A percentile compares a stretch with the other conserved stretches of the same genome.
These are phyloP conservation scores for Blastobotrys illinoisensis DNA, from an alignment of 1,139 yeast genomes.

Conservation along the genomic window DNA sequence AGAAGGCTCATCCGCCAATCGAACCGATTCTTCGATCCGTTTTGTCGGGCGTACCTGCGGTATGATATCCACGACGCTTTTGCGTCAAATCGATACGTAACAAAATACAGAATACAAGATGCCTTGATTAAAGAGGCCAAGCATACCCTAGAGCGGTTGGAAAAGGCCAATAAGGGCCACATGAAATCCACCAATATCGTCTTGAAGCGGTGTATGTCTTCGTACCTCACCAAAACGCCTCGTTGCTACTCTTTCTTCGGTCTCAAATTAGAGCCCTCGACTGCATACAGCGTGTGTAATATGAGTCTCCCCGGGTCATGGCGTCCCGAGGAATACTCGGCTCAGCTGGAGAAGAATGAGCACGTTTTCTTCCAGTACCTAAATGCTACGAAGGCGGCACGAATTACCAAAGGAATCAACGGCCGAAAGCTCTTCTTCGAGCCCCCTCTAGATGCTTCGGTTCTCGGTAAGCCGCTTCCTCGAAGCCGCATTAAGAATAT, in stretches of 20 bases:
- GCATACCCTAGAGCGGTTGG: constrained; percentile 11
- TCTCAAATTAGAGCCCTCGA: background rate
- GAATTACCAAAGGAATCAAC: constrained; percentile 13
- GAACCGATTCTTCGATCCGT: constrained; percentile 19
- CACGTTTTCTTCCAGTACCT: constrained; percentile 18
- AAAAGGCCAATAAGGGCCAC: constrained; percentile 13
- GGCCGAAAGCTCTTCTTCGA: constrained; percentile 20
- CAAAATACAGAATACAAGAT: constrained; percentile 12
- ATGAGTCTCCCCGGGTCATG: constrained; percentile 15
- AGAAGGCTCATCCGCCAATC: constrained; percentile 15
- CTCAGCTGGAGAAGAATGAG: constrained; percentile 1
- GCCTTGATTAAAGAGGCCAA: constrained; percentile 16
- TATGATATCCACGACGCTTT: constrained; percentile 18
- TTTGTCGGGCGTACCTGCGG: constrained; percentile 19
- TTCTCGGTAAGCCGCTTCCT: constrained; percentile 20
- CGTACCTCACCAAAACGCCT: constrained; percentile 4
- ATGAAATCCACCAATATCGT: constrained; percentile 12
- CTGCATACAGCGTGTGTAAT: constrained; percentile 14
- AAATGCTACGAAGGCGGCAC: constrained; percentile 12
- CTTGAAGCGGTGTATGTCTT: constrained; percentile 15
- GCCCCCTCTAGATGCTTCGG: constrained; percentile 17
- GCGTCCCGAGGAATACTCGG: constrained; percentile 10
- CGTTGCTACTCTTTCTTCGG: background rate
- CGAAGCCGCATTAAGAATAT: constrained; percentile 17
- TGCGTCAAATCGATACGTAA: constrained; percentile 19